A percentile compares a stretch with the other conserved stretches of the same genome.
Evolutionary conservation across 306 rosid genomes (phyloP).

Genomic region (Sindora glabra): DNA sequence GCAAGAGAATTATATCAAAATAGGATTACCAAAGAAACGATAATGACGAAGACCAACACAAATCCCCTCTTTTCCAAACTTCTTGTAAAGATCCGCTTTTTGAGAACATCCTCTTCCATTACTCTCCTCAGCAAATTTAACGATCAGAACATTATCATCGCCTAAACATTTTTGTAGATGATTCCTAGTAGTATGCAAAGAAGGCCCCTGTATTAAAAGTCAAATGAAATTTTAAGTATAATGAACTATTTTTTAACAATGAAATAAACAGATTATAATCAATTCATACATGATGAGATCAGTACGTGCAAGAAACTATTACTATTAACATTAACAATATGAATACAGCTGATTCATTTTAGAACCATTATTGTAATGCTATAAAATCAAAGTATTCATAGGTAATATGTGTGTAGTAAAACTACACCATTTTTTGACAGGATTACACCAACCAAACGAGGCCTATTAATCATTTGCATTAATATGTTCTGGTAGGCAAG

Average conservation of each 20-base stretch:
- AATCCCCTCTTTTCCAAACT: constrained; percentile 58
- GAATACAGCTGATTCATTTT: not conserved
- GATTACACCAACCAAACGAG: not conserved
- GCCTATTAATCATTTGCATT: not conserved
- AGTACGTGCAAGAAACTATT: too few relatives aligned
- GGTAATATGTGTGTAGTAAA: not conserved
- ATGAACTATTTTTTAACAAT: not conserved
- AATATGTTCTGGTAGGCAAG: not conserved
- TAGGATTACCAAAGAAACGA: constrained; percentile 53
- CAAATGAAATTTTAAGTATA: constrained; percentile 3
- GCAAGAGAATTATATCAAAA: not conserved
- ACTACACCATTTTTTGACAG: not conserved
- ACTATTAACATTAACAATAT: too few relatives aligned
- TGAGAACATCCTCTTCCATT: not conserved
- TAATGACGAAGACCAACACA: constrained; percentile 53
- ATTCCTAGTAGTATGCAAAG: constrained; percentile 28
- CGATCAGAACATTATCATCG: constrained; percentile 60
- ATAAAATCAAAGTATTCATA: not conserved
- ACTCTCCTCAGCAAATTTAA: constrained; percentile 41
- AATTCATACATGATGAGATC: not conserved
- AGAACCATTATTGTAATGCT: not conserved
- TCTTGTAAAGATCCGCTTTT: constrained; percentile 24
- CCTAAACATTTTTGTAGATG: constrained; percentile 67
- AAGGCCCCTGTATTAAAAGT: constrained; percentile 56
- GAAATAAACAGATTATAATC: not conserved